Percentiles rank a stretch among this genome's conserved stretches.
Evolutionary conservation across 2,329 filamentous ascomycete genomes (phyloP).

Genomic region (Cytospora chrysosperma): DNA sequence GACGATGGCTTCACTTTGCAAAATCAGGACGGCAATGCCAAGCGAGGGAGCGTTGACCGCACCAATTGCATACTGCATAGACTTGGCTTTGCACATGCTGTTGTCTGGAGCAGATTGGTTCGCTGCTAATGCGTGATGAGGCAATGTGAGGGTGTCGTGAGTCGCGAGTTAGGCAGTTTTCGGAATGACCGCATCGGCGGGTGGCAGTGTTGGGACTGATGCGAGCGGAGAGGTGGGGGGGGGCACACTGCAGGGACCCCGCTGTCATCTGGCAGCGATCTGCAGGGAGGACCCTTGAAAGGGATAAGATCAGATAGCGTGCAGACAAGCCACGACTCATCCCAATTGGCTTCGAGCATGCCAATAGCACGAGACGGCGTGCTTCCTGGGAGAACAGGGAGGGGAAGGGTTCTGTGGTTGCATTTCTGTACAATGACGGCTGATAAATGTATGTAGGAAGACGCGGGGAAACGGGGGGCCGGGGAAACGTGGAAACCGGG

Average conservation of each 20-base stretch:
- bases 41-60: not conserved
- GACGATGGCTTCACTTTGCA: slow-evolving; percentile 15
- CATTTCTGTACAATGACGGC: not conserved
- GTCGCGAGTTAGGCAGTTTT: slow-evolving; percentile 4
- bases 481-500: not conserved
- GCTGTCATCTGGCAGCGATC: slow-evolving; percentile 23
- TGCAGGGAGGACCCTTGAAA: not conserved
- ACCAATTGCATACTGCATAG: not conserved
- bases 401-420: not conserved
- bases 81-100: too few species aligned
- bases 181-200: slow-evolving; percentile 16
- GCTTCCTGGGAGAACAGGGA: not conserved
- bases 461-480: not conserved
- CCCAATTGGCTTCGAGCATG: not conserved
- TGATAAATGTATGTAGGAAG: not conserved
- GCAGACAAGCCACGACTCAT: not conserved
- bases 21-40: not conserved
- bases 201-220: not conserved
- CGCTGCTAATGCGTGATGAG: slow-evolving; percentile 13
- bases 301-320: not conserved
- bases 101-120: not conserved
- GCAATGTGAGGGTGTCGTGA: slow-evolving; percentile 24
- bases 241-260: slow-evolving; percentile 8
- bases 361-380: not conserved
- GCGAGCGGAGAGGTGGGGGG: not conserved